Base-by-base conservation (phyloP, 1,139 yeast species). In the Ashbya aceris region DNA sequence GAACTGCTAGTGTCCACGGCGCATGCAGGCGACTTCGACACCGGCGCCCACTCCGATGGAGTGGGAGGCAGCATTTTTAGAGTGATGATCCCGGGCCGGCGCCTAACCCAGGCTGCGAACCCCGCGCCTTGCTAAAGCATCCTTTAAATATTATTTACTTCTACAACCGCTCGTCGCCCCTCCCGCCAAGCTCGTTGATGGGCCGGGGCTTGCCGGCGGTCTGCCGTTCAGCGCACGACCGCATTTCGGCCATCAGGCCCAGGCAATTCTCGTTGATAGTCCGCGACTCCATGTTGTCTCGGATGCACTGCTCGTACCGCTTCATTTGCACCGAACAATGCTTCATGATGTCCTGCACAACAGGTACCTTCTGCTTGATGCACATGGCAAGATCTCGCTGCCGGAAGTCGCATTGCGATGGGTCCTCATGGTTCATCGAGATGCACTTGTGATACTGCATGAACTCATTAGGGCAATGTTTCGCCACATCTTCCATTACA, bases 1-100 rank as follows among this genome's bases (percentile, higher is more conserved):
- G 81, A 77, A 43, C 52, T 87, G 45, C 80, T 72, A 53, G 75
- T 86, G 38, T 82, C 95, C 9, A 72, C 82, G 17, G 95, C 83
- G 1, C 76, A 76, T 50, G 55, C 66, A 47, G 61, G 72, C 39
- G 43, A 52, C n/a, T 32, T 20, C 10, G 13, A 29, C 5, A 17
- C 29, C 4, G 37, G 29, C 27, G 11, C 27, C 4, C 17, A 12
- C 27, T 34, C 37, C 6, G 37, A 34, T 6, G 37, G n/a, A 6
- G 11, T 20, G 4, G 37, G 37, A n/a, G 37, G 37, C n/a, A 10
- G 12, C 27, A 20, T 34, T 9, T 34, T n/a, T 5, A 34, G 29
- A 29, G 10, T 34, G 29, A 7, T 29, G 5, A 34, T 34, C 29
- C 37, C 17, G 20, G 23, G 23, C 23, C 23, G 23, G 5, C 23